A percentile compares a stretch with the other conserved stretches of the same genome.
These are phyloP conservation scores for Malus hybrid DNA, from an alignment of 331 rosid genomes.

Conservation along the genomic window DNA sequence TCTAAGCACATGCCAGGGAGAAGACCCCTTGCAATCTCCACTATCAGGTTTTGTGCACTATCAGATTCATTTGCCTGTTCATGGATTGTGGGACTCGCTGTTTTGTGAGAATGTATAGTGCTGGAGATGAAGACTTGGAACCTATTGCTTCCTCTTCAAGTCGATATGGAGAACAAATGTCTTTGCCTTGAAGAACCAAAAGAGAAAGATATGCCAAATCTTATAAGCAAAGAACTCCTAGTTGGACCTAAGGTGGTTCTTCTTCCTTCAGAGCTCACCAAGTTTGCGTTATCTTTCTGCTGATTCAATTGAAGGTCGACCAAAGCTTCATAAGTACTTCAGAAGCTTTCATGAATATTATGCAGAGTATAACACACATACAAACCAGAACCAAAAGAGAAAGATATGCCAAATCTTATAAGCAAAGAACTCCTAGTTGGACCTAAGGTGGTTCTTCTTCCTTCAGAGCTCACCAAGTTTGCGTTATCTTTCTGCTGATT, in stretches of 20 bases:
- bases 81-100: conserved; percentile 78
- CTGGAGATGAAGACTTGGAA: conserved; percentile 85
- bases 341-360: conserved; percentile 89
- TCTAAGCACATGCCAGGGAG: conserved; percentile 84
- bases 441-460: conserved; percentile 74
- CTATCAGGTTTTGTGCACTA: conserved; percentile 71
- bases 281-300: conserved; percentile 70
- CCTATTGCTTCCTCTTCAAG: conserved; percentile 57
- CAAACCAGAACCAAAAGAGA: conserved; percentile 44
- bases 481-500: conserved; percentile 79
- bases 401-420: conserved; percentile 46
- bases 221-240: conserved; percentile 84
- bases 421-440: conserved; percentile 87
- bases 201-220: conserved; percentile 45
- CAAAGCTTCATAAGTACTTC: conserved; percentile 86
- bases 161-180: conserved; percentile 44
- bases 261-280: conserved; percentile 63
- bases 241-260: conserved; percentile 78
- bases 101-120: conserved; percentile 65
- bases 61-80: conserved; percentile 97
- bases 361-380: no score
- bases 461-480: conserved; percentile 66
- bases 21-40: conserved; percentile 41
- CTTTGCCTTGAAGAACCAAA: conserved; percentile 24
- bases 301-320: conserved; percentile 93